phyloP scores from a whole-genome alignment of 345 rosid species.

The Eucalyptus cladocalyx region DNA sequence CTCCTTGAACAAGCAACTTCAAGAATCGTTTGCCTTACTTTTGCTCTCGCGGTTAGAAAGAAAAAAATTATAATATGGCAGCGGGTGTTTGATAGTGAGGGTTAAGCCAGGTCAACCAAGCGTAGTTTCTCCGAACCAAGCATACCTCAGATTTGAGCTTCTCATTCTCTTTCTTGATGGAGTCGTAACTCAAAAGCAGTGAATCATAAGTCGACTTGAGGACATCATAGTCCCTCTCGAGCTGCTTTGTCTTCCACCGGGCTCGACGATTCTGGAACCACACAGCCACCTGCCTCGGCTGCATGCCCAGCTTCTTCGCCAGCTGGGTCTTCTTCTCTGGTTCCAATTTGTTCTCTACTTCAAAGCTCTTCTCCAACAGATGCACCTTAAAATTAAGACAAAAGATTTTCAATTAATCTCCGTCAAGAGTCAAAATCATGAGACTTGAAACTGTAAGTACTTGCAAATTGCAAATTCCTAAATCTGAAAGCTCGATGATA shows the following conservation, averaged over 20 bases:
- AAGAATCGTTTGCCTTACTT: neutral
- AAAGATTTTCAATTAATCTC: neutral
- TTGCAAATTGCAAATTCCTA: neutral
- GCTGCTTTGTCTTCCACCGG: slow-evolving; percentile 12
- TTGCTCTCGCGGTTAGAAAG: neutral
- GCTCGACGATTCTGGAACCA: slow-evolving; percentile 50
- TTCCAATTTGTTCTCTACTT: slow-evolving; percentile 21
- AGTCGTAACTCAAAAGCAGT: slow-evolving; percentile 43
- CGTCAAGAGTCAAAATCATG: neutral
- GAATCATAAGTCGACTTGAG: slow-evolving; percentile 75
- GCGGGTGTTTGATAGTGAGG: neutral
- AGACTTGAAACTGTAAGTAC: neutral
- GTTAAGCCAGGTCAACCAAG: neutral
- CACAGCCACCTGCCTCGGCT: slow-evolving; percentile 27
- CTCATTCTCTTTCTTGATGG: slow-evolving; percentile 41
- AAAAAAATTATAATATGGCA: neutral
- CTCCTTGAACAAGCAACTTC: neutral
- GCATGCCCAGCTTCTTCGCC: slow-evolving; percentile 21
- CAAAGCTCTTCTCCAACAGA: slow-evolving; percentile 35
- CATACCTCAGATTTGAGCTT: slow-evolving; percentile 70
- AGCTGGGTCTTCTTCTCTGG: slow-evolving; percentile 23
- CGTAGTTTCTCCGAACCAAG: neutral
- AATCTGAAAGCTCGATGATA: neutral
- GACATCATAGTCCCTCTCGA: slow-evolving; percentile 24
- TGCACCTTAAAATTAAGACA: slow-evolving; percentile 20